A percentile compares a stretch with the other conserved stretches of the same genome.
phyloP scores from a whole-genome alignment of 306 rosid species.

The Hylodesmum podocarpum region DNA sequence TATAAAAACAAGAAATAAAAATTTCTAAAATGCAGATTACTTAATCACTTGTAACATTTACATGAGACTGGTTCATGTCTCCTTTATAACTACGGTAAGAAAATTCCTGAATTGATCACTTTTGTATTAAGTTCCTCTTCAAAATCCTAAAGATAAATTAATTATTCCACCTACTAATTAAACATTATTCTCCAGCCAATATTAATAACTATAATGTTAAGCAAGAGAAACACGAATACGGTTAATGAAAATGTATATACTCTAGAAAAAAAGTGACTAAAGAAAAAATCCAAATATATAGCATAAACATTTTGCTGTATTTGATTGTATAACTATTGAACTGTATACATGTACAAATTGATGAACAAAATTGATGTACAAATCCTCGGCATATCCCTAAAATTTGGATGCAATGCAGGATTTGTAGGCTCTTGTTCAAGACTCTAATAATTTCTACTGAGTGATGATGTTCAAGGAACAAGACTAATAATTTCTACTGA shows the following conservation, averaged over 20 bases:
- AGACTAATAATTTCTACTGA: too few species aligned
- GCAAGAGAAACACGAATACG: background rate
- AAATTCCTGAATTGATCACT: too few species aligned
- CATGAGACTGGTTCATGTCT: too few species aligned
- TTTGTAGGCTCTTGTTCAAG: background rate
- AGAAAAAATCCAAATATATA: background rate
- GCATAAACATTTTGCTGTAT: background rate
- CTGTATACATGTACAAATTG: constrained; percentile 23
- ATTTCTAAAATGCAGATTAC: too few species aligned
- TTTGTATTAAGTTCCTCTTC: too few species aligned
- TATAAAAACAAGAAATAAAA: too few species aligned
- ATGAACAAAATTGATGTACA: background rate
- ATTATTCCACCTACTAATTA: too few species aligned
- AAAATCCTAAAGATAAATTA: too few species aligned
- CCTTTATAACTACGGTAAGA: too few species aligned
- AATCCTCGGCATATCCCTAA: constrained; percentile 6
- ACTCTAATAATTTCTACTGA: constrained; percentile 29
- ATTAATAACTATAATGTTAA: background rate
- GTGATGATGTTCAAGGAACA: constrained; percentile 52
- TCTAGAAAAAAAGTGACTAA: background rate
- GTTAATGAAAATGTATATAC: background rate
- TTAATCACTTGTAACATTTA: too few species aligned
- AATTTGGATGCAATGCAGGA: background rate
- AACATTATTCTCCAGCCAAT: background rate
- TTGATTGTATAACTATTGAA: background rate